A percentile compares a stretch with the other conserved stretches of the same genome.
phyloP scores from a whole-genome alignment of 306 rosid genomes.

The Hippophae gyantsensis region DNA sequence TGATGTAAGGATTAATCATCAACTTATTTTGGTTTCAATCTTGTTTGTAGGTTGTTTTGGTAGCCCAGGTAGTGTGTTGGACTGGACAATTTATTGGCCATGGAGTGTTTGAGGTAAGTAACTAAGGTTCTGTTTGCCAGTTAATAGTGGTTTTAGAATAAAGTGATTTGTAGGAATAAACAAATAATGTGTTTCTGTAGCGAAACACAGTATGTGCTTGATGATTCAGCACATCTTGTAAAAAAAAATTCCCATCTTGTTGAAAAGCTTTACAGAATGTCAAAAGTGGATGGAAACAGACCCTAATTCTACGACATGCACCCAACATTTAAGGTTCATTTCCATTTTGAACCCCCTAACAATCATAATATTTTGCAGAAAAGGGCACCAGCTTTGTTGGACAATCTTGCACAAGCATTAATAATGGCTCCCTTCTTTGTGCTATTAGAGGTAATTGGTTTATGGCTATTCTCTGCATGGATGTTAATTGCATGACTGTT shows the following conservation, averaged over 20 bases:
- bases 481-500: neutral
- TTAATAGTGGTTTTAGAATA: no score
- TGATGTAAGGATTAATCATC: no score
- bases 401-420: constrained; percentile 69
- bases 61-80: constrained; percentile 70
- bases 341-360: neutral
- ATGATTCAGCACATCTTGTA: no score
- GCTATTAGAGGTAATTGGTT: constrained; percentile 61
- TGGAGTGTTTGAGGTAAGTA: constrained; percentile 60
- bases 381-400: constrained; percentile 77
- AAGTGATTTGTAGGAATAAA: no score
- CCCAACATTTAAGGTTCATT: neutral
- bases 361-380: constrained; percentile 27
- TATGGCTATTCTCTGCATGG: neutral
- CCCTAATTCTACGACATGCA: no score
- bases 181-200: no score
- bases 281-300: no score
- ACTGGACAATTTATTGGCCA: constrained; percentile 74
- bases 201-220: no score
- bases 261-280: no score
- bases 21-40: neutral
- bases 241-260: no score
- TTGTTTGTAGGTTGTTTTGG: constrained; percentile 55
- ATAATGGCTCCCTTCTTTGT: constrained; percentile 91
- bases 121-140: neutral